Conservation (phyloP, 2,329 filamentous ascomycete species). For the Xenosphaeropsis pyriputrescens region DNA sequence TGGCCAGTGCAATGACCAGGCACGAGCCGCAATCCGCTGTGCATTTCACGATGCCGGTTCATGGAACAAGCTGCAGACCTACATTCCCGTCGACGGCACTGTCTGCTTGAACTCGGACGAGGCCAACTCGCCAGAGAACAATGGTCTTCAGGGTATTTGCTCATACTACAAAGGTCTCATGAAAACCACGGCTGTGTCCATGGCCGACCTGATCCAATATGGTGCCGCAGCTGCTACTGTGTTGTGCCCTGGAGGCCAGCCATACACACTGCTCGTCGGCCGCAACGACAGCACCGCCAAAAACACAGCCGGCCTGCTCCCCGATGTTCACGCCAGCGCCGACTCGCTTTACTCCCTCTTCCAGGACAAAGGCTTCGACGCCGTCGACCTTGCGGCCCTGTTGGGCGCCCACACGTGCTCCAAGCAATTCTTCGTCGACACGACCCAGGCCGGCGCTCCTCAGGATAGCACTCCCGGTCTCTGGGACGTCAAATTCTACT, state of each 20-base stretch:
- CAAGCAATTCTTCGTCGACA: conserved; percentile 15
- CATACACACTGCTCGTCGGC: conserved; percentile 6
- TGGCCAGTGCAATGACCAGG: conserved; percentile 7
- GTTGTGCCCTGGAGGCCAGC: conserved; percentile 6
- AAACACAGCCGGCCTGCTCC: conserved; percentile 3
- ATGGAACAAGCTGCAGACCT: conserved; percentile 3
- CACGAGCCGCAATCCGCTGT: conserved; percentile 7
- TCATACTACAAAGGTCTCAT: conserved; percentile 4
- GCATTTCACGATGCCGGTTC: conserved; percentile 9
- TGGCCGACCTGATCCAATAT: conserved; percentile 8
- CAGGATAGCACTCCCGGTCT: conserved; percentile 20
- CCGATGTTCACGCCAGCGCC: conserved; percentile 2
- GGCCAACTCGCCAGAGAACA: conserved; percentile 4
- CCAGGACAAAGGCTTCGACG: conserved; percentile 19
- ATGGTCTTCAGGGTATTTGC: conserved; percentile 7
- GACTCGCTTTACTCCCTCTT: conserved; percentile 15
- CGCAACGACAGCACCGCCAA: conserved; percentile 4
- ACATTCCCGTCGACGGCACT: conserved; percentile 4
- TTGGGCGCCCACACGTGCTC: conserved; percentile 21
- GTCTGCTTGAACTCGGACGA: conserved; percentile 5
- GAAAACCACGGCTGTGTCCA: not conserved
- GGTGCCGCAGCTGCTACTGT: conserved; percentile 5
- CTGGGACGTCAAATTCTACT: conserved; percentile 22
- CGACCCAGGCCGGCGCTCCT: conserved; percentile 11
- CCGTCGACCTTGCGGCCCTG: conserved; percentile 21